These are phyloP conservation scores for Yamadazyma sp. DNA, from an alignment of 805 yeast species.

Conservation along the genomic window DNA sequence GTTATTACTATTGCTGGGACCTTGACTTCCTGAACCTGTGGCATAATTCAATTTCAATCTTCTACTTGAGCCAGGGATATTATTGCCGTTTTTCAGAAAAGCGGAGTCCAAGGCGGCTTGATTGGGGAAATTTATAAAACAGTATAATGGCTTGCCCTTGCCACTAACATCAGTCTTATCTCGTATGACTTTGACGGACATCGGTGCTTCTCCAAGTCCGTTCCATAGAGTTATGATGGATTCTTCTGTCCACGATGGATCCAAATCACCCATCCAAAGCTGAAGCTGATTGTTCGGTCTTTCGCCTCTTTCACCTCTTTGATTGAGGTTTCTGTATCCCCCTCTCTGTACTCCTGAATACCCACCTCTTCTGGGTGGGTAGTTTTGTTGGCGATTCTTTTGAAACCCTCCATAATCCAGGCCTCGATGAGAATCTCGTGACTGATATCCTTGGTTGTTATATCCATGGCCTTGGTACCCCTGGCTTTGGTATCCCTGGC, in stretches of 20 bases:
- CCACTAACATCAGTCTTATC: slow-evolving; percentile 54
- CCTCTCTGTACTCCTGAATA: slow-evolving; percentile 3
- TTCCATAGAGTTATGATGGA: slow-evolving; percentile 69
- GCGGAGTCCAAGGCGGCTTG: slow-evolving; percentile 65
- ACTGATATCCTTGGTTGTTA: slow-evolving; percentile 9
- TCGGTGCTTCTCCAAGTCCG: slow-evolving; percentile 60
- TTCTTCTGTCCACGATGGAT: slow-evolving; percentile 78
- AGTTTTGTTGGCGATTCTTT: background rate
- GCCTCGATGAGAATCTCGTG: slow-evolving; percentile 3
- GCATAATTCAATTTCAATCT: slow-evolving; percentile 81
- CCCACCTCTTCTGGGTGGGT: slow-evolving; percentile 7
- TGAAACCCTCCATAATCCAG: slow-evolving; percentile 1
- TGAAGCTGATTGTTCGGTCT: slow-evolving; percentile 28
- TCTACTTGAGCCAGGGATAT: slow-evolving; percentile 64
- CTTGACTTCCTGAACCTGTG: slow-evolving; percentile 39
- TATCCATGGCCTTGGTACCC: slow-evolving; percentile 2
- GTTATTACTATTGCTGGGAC: background rate
- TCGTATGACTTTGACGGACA: slow-evolving; percentile 64
- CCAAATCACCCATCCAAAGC: slow-evolving; percentile 90
- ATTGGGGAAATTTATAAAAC: slow-evolving; percentile 74
- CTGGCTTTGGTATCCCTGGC: background rate
- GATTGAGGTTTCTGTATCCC: slow-evolving; percentile 1
- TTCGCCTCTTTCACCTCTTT: slow-evolving; percentile 1
- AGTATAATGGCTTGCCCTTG: slow-evolving; percentile 45
- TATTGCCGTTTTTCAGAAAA: slow-evolving; percentile 62